A percentile compares a stretch with the other conserved stretches of the same genome.
phyloP scores from a whole-genome alignment of 257 asterid genomes.

The Fraxinus excelsior region DNA sequence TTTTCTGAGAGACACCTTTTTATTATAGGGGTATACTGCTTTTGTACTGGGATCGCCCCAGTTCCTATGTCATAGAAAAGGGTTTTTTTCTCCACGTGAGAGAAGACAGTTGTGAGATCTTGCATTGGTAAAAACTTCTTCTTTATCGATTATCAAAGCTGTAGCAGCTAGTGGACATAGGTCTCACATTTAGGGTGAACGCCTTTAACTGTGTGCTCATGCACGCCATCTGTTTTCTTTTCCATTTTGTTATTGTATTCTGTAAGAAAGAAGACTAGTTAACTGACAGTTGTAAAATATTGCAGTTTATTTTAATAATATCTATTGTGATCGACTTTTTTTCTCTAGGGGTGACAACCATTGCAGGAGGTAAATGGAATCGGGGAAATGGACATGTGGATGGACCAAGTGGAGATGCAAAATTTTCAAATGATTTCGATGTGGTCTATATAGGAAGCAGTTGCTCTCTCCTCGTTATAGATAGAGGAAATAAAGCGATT shows the following conservation, averaged over 20 bases:
- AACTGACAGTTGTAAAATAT: background rate
- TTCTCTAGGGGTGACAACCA: slow-evolving; percentile 78
- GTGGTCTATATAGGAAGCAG: slow-evolving; percentile 92
- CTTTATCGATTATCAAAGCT: background rate
- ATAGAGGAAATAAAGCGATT: slow-evolving; percentile 90
- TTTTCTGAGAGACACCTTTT: background rate
- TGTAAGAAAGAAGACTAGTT: background rate
- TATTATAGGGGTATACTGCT: background rate
- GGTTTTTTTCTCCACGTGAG: background rate
- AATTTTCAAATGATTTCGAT: slow-evolving; percentile 89
- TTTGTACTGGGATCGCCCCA: background rate
- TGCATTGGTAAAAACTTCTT: background rate
- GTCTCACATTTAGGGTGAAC: background rate
- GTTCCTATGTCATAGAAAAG: background rate
- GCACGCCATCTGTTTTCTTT: background rate
- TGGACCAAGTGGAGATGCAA: slow-evolving; percentile 98
- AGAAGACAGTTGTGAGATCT: background rate
- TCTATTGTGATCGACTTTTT: slow-evolving; percentile 6
- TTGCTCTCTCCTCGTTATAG: slow-evolving; percentile 95
- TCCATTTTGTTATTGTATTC: background rate
- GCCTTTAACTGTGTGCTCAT: background rate
- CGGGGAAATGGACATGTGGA: slow-evolving; percentile 93
- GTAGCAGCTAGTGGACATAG: background rate
- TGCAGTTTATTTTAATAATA: background rate
- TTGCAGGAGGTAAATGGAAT: slow-evolving; percentile 91